Evolutionary conservation across 441 rosid species (phyloP), one percentile per base, ranked within the genome.

Genomic region (Bruguiera hainesii): DNA sequence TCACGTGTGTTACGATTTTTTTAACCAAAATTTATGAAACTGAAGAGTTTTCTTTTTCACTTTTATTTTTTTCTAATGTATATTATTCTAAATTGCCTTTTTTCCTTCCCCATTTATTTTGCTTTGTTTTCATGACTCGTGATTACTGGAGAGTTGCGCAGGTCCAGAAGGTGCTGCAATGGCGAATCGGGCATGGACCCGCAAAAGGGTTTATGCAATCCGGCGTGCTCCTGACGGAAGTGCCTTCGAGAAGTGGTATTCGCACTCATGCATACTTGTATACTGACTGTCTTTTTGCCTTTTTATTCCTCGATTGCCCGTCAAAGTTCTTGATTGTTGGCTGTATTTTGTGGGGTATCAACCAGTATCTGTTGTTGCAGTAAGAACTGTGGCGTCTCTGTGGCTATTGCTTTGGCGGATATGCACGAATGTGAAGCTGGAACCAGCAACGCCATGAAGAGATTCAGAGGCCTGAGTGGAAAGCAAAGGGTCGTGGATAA

Each of bases 191-290:
- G 69, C 83, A 55, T 83, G 85, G 74, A 68, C 63, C 59, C 88
- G 92, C 75, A 84, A 87, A 83, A 83, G 92, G 82, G 86, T 90
- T 10, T 81, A 57, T 72, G 87, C 87, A 20, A 49, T 72, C 26
- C 86, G 75, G 69, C 97, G 97, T 74, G 92, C 88, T 70, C 73
- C 85, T 7, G 88, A 87, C 66, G 97, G 93, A 2, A 90, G 95
- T 64, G 97, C 94, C 51, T 88, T 87, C 23, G 59, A 85, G 26
- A 84, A 77, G 65, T 90, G 97, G 97, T 90, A 77, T 16, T 2
- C 7, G 0, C 48, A 13, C 18, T 42, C 48, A 42, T 42, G 48
- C 7, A 71, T 58, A n/a, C 33, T 20, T 4, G 18, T 30, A n/a
- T 3, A 2, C 18, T 46, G 53, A 60, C 13, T 21, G 39, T 28